Evolutionary conservation across 2,329 filamentous ascomycete species (phyloP), one percentile per base, ranked within the genome.

Genomic region (Sclerotiophoma versabilis): DNA sequence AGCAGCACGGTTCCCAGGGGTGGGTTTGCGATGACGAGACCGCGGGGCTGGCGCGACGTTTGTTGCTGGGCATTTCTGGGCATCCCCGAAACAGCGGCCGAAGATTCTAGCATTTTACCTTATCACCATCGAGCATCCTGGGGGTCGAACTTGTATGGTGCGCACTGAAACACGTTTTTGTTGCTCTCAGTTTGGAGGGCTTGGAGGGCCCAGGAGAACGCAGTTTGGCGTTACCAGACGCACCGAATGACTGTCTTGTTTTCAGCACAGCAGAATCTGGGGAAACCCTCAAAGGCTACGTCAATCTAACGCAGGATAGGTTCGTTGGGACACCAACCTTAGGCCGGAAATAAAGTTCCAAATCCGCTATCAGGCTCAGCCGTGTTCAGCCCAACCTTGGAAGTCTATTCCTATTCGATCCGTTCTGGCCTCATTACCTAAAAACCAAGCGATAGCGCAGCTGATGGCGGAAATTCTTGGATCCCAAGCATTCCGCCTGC

Each of bases 381-480:
- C 41, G 42, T 23, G 12, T 29, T 37, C 36, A 37, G 38, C 42
- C 46, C 34, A 30, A 42, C 27, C 38, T 42, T 23, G 30, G 47
- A 43, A 45, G 26, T 38, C 9, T 15, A 20, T 17, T 37, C 34
- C 19, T 9, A 37, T 38, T 39, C 36, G 46, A 46, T 37, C 52
- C 41, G 41, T 26, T 30, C 46, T 46, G 41, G 33, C 41, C 41
- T 23, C 22, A 39, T 54, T 54, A 54, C 45, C 51, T 49, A 49
- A 44, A 39, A 33, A 27, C 38, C 27, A 34, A 54, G 34, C 29
- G 38, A 48, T 38, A 30, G 45, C 41, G 39, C 39, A 34, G 37
- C 20, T 29, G 27, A 48, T 50, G 51, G 63, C 63, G 63, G 63
- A 58, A 63, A 58, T 33, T 48, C 62, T 65, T 63, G 62, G 60